Percentiles rank a stretch among this genome's conserved stretches.
Conservation (phyloP, 306 rosid genomes). For the Carpinus viminea region DNA sequence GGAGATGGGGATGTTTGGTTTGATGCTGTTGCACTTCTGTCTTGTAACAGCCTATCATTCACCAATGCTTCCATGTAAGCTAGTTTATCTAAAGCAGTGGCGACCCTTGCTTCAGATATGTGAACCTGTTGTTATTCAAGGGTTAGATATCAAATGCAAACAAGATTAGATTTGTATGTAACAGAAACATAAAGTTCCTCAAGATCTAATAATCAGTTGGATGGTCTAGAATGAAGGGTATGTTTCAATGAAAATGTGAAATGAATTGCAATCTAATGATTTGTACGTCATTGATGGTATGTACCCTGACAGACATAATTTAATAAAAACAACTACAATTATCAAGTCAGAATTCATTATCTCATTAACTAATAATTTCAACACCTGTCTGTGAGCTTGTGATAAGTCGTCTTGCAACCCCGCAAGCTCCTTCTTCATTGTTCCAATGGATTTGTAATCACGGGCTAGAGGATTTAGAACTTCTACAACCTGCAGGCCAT, state of each 20-base stretch:
- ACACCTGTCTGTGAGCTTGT: slow-evolving; percentile 87
- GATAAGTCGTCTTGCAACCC: slow-evolving; percentile 82
- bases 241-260: background rate
- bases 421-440: slow-evolving; percentile 91
- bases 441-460: slow-evolving; percentile 81
- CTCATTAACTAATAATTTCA: background rate
- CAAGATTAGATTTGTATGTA: background rate
- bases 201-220: background rate
- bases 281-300: background rate
- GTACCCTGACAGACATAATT: background rate
- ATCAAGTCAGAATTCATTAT: background rate
- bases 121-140: slow-evolving; percentile 74
- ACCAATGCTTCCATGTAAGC: slow-evolving; percentile 98
- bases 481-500: slow-evolving; percentile 53
- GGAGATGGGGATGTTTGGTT: slow-evolving; percentile 57
- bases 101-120: slow-evolving; percentile 89
- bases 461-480: slow-evolving; percentile 94
- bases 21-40: slow-evolving; percentile 43
- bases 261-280: background rate
- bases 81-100: slow-evolving; percentile 89
- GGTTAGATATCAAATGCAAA: slow-evolving; percentile 19
- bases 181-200: background rate
- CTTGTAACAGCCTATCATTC: slow-evolving; percentile 75
- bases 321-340: background rate
- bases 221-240: background rate